Evolutionary conservation across 2,329 filamentous ascomycete genomes (phyloP).

Genomic region (Hypocrella siamensis): DNA sequence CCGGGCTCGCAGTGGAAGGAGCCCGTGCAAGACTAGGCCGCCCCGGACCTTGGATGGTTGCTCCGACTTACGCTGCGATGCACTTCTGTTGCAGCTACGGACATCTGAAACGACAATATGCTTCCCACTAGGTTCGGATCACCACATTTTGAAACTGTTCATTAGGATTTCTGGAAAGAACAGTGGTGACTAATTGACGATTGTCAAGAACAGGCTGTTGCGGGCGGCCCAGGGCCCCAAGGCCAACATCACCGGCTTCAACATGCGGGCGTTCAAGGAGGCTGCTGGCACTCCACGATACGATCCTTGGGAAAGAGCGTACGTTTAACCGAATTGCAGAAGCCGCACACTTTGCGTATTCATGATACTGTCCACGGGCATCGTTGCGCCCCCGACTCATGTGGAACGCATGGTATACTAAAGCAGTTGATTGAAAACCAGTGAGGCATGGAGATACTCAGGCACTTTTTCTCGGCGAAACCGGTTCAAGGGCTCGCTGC

Average conservation of each 20-base stretch:
- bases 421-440: no score
- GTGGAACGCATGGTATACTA: no score
- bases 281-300: conserved; percentile 47
- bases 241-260: conserved; percentile 84
- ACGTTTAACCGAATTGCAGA: no score
- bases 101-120: conserved; percentile 13
- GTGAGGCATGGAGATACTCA: conserved; percentile 88
- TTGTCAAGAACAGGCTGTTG: conserved; percentile 30
- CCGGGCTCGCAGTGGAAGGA: conserved; percentile 6
- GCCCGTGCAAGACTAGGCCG: no score
- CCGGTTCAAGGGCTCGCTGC: conserved; percentile 74
- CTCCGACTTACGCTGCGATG: no score
- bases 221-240: conserved; percentile 36
- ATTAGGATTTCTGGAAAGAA: no score
- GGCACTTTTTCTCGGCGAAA: conserved; percentile 80
- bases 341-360: neutral
- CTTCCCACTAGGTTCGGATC: conserved; percentile 21
- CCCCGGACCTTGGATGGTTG: no score
- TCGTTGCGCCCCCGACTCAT: no score
- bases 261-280: conserved; percentile 63
- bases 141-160: no score
- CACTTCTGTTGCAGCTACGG: no score
- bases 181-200: no score
- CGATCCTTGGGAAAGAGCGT: conserved; percentile 53
- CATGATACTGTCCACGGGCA: neutral